A percentile compares a stretch with the other conserved stretches of the same genome.
Evolutionary conservation across 208 protist genomes (phyloP).

Genomic region (Tritrichomonas foetus): DNA sequence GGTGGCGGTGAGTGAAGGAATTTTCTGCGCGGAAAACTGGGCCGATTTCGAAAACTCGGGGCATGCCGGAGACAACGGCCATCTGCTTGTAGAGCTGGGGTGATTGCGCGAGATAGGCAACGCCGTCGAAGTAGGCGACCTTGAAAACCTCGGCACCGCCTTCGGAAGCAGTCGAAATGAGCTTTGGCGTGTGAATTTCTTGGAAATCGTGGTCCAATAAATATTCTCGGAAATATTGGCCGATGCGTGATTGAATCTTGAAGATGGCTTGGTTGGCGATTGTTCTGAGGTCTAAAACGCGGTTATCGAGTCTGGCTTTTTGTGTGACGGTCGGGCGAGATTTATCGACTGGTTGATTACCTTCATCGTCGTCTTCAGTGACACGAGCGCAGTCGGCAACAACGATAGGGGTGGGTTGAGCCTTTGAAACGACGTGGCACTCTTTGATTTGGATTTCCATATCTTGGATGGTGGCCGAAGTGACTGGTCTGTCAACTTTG

Average conservation of each 20-base stretch:
- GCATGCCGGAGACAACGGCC: slow-evolving; percentile 85
- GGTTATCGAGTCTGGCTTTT: slow-evolving; percentile 47
- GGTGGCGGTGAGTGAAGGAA: slow-evolving; percentile 95
- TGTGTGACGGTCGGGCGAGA: slow-evolving; percentile 34
- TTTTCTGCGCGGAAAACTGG: slow-evolving; percentile 98
- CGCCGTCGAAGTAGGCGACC: slow-evolving; percentile 94
- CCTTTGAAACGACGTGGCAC: not conserved
- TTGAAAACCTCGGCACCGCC: slow-evolving; percentile 80
- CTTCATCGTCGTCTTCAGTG: not conserved
- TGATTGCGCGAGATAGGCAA: slow-evolving; percentile 97
- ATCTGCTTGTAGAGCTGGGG: slow-evolving; percentile 98
- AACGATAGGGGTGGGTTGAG: not conserved
- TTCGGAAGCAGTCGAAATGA: slow-evolving; percentile 70
- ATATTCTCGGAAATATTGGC: slow-evolving; percentile 39
- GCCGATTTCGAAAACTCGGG: slow-evolving; percentile 78
- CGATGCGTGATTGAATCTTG: slow-evolving; percentile 38
- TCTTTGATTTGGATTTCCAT: slow-evolving; percentile 37
- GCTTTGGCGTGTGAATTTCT: slow-evolving; percentile 99
- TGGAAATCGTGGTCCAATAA: slow-evolving; percentile 72
- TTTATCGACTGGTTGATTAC: not conserved
- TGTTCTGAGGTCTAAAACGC: slow-evolving; percentile 46
- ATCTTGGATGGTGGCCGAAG: slow-evolving; percentile 30
- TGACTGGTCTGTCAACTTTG: slow-evolving; percentile 23
- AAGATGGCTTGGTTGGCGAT: slow-evolving; percentile 49
- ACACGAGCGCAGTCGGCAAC: slow-evolving; percentile 7